Base-by-base conservation (phyloP, 2,329 filamentous ascomycete genomes). In the Arthrobotrys entomopaga region DNA sequence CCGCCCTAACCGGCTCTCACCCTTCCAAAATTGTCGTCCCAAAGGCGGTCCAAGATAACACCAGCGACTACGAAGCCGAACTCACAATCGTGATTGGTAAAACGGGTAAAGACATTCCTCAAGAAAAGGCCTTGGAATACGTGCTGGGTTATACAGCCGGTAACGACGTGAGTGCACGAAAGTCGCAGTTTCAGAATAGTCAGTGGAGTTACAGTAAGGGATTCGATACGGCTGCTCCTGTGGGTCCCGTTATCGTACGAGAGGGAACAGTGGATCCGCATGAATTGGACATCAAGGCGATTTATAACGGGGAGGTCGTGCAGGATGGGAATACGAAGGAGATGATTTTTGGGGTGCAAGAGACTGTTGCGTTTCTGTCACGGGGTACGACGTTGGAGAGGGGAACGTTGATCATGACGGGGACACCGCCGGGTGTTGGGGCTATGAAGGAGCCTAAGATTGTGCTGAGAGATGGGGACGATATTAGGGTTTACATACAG, bases 61-160 rank as follows among this genome's bases (percentile, higher is more conserved):
- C 88, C 0, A 82, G 92, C 16, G 91, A 93, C 81, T 93, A 93
- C 81, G 91, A 94, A 82, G 91, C 90, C 80, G 91, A 94, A 82
- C 85, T 94, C 5, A 89, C 92, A 13, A 84, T 88, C 42, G 84
- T 93, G 7, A 91, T 93, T 76, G 89, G 90, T 22, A 89, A 88
- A 81, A 83, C 86, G 72, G 89, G 88, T 72, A 82, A 83, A 49
- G 85, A 92, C 79, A 88, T 93, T 11, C 81, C 87, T 0, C 89
- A 91, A 81, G 83, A 84, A 0, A 81, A 86, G 20, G 91, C 91
- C 0, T 82, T 93, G n/a, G 83, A 89, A 60, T 89, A 91, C 78
- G 89, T 93, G 1, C 83, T 92, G 1, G 91, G 91, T 3, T 93
- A 93, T 79, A 85, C 88, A 1, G 86, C 91, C 38, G 90, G 90